These are phyloP conservation scores for Torulaspora microellipsoides DNA, from an alignment of 805 yeast genomes.

Conservation along the genomic window DNA sequence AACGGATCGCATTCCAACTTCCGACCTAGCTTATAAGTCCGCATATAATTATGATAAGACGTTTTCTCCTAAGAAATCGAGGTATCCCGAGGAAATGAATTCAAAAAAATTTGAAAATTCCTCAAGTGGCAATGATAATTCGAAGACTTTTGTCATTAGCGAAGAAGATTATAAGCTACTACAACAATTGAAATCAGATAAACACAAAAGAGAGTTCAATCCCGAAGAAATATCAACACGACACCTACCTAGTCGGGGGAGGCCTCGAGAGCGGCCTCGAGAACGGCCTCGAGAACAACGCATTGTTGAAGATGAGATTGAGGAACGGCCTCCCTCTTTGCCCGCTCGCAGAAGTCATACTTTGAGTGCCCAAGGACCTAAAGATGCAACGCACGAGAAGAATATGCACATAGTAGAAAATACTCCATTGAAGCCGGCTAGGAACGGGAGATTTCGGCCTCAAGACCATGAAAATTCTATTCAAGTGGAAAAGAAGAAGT, in stretches of 20 bases:
- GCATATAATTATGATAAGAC: constrained; percentile 33
- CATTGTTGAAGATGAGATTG: background rate
- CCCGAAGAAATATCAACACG: background rate
- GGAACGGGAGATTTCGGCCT: too few relatives aligned
- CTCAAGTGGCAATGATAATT: background rate
- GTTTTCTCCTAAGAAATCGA: constrained; percentile 24
- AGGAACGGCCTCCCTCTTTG: constrained; percentile 3
- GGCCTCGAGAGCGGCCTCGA: constrained; percentile 19
- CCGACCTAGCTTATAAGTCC: constrained; percentile 24
- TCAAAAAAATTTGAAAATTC: constrained; percentile 1
- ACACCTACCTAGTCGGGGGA: constrained; percentile 25
- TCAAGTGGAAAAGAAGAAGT: too few relatives aligned
- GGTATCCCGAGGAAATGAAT: constrained; percentile 6
- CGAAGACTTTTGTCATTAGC: constrained; percentile 20
- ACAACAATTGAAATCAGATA: constrained; percentile 18
- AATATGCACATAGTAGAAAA: too few relatives aligned
- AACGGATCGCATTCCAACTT: background rate
- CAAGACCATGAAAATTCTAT: too few relatives aligned
- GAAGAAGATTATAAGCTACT: constrained; percentile 30
- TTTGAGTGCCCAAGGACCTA: too few relatives aligned
- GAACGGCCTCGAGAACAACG: background rate
- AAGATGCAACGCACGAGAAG: too few relatives aligned
- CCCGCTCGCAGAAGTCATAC: constrained; percentile 1
- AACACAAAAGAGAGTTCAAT: too few relatives aligned
- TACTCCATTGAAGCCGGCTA: too few relatives aligned